Base-by-base conservation (phyloP, 1,284 basidiomycete species). In the Puccinia brachypodii region DNA sequence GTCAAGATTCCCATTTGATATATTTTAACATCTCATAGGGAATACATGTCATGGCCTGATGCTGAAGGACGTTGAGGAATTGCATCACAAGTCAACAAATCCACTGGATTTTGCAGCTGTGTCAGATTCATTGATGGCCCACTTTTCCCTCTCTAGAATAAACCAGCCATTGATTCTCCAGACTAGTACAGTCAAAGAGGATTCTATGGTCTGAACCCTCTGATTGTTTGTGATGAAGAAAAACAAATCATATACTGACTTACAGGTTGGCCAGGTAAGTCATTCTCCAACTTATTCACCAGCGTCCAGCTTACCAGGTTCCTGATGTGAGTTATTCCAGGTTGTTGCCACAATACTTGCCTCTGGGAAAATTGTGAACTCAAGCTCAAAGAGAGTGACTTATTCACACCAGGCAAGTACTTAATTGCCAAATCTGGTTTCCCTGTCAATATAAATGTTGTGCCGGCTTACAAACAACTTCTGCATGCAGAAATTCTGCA, bases 81-180 rank as follows among this genome's bases (percentile, higher is more conserved):
- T 7, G 56, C 56, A 2, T 58, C n/a, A 8, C 22, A 58, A 6
- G 31, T 58, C 3, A 7, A 8, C n/a, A 28, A 19, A 4, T 14
- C 2, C n/a, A 58, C 56, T 2, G 71, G 71, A 7, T 73, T 73
- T 42, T 9, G 6, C 11, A 31, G 40, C 28, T 53, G 71, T 73
- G 71, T 73, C 11, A 44, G 71, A 2, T 73, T 73, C 71, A 73
- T 73, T 50, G 71, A 73, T n/a, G 44, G 71, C n/a, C 50, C 71
- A 0, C 42, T 36, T 73, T 56, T 73, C 22, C 71, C 71, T 13
- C 19, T 73, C 1, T 53, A 53, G 19, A 14, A 73, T 9, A 73
- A 53, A 7, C 71, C 71, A 33, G 6, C 25, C 2, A 47, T 31
- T 36, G 71, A 73, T 53, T 13, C 42, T 19, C 25, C 50, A 36